Evolutionary conservation across 1,284 basidiomycete genomes (phyloP).

Genomic region (Papiliotrema laurentii): DNA sequence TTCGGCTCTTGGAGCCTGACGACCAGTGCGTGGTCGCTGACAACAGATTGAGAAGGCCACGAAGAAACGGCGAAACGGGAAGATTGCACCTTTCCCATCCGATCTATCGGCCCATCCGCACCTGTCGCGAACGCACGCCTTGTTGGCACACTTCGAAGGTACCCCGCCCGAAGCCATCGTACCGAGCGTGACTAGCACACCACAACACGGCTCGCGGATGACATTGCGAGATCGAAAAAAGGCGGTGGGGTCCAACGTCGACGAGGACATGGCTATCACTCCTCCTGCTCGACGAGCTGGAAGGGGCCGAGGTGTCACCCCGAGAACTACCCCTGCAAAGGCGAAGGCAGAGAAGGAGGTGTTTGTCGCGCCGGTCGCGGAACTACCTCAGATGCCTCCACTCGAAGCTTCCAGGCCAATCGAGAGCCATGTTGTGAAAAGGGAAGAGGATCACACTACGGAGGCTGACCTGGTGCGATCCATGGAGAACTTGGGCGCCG

Average conservation of each 20-base stretch:
- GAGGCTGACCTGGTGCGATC: not conserved
- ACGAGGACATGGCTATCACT: conserved; percentile 8
- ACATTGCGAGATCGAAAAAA: conserved; percentile 59
- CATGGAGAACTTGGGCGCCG: not conserved
- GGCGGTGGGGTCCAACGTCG: not conserved
- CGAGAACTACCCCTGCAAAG: not conserved
- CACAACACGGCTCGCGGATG: conserved; percentile 48
- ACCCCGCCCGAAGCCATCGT: not conserved
- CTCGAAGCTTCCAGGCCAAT: not conserved
- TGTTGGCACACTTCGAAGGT: conserved; percentile 52
- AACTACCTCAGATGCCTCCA: not conserved
- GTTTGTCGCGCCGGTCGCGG: not conserved
- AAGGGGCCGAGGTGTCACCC: not conserved
- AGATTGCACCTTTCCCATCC: conserved; percentile 51
- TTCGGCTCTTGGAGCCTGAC: not conserved
- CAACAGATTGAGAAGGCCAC: conserved; percentile 66
- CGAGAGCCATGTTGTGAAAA: no score
- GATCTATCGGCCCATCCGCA: conserved; percentile 55
- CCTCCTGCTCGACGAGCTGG: conserved; percentile 2
- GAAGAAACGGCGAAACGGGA: conserved; percentile 52
- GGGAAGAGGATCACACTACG: not conserved
- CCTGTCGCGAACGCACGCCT: conserved; percentile 54
- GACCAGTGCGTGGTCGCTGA: not conserved
- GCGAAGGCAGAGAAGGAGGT: not conserved
- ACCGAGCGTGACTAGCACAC: conserved; percentile 25